phyloP scores from a whole-genome alignment of 2,329 filamentous ascomycete genomes.

The Cercospora zeina region DNA sequence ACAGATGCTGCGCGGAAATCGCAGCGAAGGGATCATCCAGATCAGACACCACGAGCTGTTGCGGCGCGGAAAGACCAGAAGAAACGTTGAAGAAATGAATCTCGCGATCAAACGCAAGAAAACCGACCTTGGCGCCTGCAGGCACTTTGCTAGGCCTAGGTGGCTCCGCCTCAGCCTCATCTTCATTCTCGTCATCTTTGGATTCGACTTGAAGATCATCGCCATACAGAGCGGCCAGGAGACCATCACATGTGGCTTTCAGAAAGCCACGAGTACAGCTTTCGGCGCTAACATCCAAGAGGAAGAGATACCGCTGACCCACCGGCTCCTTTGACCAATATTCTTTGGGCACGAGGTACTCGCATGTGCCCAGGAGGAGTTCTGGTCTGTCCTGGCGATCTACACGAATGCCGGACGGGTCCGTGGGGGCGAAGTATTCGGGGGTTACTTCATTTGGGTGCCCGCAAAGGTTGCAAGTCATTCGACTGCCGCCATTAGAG shows the following conservation, averaged over 20 bases:
- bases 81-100: slow-evolving; percentile 98
- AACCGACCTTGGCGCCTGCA: slow-evolving; percentile 80
- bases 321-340: slow-evolving; percentile 97
- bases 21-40: slow-evolving; percentile 95
- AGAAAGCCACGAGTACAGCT: slow-evolving; percentile 87
- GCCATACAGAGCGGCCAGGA: slow-evolving; percentile 80
- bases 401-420: slow-evolving; percentile 79
- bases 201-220: slow-evolving; percentile 56
- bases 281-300: slow-evolving; percentile 92
- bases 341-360: slow-evolving; percentile 95
- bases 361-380: slow-evolving; percentile 85
- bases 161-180: slow-evolving; percentile 49
- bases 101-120: slow-evolving; percentile 94
- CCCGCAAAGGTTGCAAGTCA: slow-evolving; percentile 96
- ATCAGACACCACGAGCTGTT: slow-evolving; percentile 99
- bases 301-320: slow-evolving; percentile 81
- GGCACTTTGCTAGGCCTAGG: slow-evolving; percentile 62
- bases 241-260: slow-evolving; percentile 85
- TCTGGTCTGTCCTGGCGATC: slow-evolving; percentile 89
- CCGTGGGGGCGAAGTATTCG: slow-evolving; percentile 92
- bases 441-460: slow-evolving; percentile 91
- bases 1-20: slow-evolving; percentile 77
- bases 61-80: slow-evolving; percentile 75
- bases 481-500: slow-evolving; percentile 87
- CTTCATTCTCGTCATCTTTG: slow-evolving; percentile 52